A percentile compares a stretch with the other conserved stretches of the same genome.
Conservation (phyloP, 1,139 yeast genomes). For the Torulaspora pretoriensis region DNA sequence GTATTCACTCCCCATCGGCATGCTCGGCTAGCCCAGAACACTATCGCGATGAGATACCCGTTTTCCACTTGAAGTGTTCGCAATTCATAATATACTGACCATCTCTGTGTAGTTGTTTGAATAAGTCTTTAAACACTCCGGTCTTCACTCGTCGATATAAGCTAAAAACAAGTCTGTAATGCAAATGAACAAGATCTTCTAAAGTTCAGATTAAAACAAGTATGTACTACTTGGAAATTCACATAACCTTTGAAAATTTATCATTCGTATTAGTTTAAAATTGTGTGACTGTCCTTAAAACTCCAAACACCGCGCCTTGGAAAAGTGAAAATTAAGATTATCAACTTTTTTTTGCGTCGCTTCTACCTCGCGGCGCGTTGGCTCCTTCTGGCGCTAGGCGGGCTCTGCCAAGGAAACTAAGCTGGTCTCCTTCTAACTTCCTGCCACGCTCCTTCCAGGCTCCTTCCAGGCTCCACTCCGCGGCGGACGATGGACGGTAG, state of each 20-base stretch:
- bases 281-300: conserved; percentile 1
- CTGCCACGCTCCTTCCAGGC: neutral
- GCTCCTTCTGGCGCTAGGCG: neutral
- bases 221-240: neutral
- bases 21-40: neutral
- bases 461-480: neutral
- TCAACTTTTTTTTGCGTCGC: conserved; percentile 3
- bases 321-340: neutral
- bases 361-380: neutral
- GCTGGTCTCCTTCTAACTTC: neutral
- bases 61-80: conserved; percentile 8
- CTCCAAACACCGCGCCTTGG: conserved; percentile 2
- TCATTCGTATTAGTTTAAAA: neutral
- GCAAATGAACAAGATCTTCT: neutral
- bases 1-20: conserved; percentile 1
- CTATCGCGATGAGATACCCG: conserved; percentile 3
- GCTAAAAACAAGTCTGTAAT: neutral
- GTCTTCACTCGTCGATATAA: conserved; percentile 43
- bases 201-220: too few relatives aligned
- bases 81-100: conserved; percentile 60
- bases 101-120: conserved; percentile 76
- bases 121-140: conserved; percentile 68
- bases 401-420: neutral
- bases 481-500: too few relatives aligned
- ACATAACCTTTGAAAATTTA: neutral